phyloP scores from a whole-genome alignment of 768 basidiomycete genomes.

The Austroboletus eburneus region DNA sequence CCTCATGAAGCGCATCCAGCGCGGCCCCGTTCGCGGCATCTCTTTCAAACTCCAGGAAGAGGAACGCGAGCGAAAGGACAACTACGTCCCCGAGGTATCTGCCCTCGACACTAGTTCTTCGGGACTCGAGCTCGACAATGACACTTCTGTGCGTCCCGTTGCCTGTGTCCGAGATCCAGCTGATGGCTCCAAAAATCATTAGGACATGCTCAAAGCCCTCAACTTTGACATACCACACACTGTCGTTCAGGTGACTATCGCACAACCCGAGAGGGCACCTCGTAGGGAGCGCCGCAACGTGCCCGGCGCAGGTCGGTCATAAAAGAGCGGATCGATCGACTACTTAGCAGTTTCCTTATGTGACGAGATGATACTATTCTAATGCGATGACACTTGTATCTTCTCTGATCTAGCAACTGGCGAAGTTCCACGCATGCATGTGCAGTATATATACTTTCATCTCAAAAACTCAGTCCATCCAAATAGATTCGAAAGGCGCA shows the following conservation, averaged over 20 bases:
- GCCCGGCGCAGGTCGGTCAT: slow-evolving; percentile 69
- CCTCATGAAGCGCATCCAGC: slow-evolving; percentile 99
- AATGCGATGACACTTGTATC: too few species aligned
- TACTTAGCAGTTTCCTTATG: background rate
- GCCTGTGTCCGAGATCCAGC: too few species aligned
- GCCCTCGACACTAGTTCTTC: slow-evolving; percentile 77
- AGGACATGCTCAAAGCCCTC: slow-evolving; percentile 87
- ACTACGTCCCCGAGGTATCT: slow-evolving; percentile 98
- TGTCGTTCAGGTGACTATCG: slow-evolving; percentile 61
- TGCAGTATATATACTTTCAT: too few species aligned
- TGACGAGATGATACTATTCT: background rate
- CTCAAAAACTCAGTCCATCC: too few species aligned
- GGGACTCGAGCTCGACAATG: slow-evolving; percentile 83
- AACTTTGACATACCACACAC: slow-evolving; percentile 91
- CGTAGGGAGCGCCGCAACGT: slow-evolving; percentile 76
- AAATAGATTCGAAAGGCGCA: background rate
- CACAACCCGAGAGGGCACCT: slow-evolving; percentile 63
- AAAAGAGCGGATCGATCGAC: background rate
- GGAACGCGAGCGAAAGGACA: slow-evolving; percentile 98
- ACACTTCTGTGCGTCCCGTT: slow-evolving; percentile 75
- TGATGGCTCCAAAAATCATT: too few species aligned
- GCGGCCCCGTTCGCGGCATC: slow-evolving; percentile 97
- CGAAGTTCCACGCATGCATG: too few species aligned
- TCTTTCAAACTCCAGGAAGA: slow-evolving; percentile 99
- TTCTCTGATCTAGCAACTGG: too few species aligned